Conservation (phyloP, 257 asterid genomes). For the Solanum paucissectum region DNA sequence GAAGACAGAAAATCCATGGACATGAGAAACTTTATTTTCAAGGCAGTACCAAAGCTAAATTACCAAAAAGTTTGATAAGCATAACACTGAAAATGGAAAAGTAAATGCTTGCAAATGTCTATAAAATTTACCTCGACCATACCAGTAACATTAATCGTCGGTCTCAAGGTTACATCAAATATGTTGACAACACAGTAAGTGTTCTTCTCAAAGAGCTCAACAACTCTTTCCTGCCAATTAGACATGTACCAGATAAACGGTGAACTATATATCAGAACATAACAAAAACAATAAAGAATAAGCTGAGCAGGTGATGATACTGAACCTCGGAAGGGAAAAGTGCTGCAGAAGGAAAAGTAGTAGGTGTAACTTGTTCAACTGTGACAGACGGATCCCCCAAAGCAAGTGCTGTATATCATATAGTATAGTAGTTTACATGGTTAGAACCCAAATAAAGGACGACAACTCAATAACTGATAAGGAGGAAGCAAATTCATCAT, state of each 20-base stretch:
- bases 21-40: not conserved
- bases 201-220: constrained; percentile 75
- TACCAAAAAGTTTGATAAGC: not conserved
- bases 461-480: not conserved
- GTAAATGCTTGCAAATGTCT: not conserved
- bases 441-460: not conserved
- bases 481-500: not conserved
- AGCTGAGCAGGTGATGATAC: not conserved
- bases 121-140: constrained; percentile 65
- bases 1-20: not conserved
- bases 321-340: constrained; percentile 86
- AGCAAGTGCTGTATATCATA: constrained; percentile 54
- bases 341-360: constrained; percentile 46
- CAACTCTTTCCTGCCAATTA: constrained; percentile 84
- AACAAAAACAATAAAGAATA: not conserved
- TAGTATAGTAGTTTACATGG: not conserved
- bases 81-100: not conserved
- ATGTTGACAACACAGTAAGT: constrained; percentile 96
- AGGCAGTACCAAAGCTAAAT: not conserved
- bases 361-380: constrained; percentile 78
- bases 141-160: constrained; percentile 77
- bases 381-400: constrained; percentile 85
- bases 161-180: constrained; percentile 84
- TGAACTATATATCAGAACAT: not conserved
- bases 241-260: constrained; percentile 39